These are phyloP conservation scores for Wickerhamiella lipophila DNA, from an alignment of 805 yeast species.

Conservation along the genomic window DNA sequence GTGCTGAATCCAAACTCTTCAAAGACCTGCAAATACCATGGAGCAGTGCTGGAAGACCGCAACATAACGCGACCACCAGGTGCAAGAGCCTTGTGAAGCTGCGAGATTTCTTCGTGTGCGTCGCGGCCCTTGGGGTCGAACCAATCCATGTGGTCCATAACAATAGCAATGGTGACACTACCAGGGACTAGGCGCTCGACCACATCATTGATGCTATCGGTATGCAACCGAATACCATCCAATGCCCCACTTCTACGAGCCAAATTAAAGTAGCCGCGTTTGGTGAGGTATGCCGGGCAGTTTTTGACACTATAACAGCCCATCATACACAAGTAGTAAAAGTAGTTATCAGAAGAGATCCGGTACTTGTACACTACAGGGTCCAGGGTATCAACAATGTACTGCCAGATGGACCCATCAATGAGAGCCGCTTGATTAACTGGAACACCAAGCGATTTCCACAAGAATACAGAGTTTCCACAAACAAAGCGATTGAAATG, in stretches of 20 bases:
- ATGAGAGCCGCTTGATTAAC: slow-evolving; percentile 72
- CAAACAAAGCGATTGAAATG: slow-evolving; percentile 52
- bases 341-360: slow-evolving; percentile 61
- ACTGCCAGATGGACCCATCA: slow-evolving; percentile 56
- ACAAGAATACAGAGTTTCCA: slow-evolving; percentile 73
- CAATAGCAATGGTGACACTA: slow-evolving; percentile 61
- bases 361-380: slow-evolving; percentile 55
- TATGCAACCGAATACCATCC: slow-evolving; percentile 62
- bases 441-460: slow-evolving; percentile 89
- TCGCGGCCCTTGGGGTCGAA: slow-evolving; percentile 54
- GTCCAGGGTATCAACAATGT: slow-evolving; percentile 65
- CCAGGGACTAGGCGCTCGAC: slow-evolving; percentile 49
- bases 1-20: slow-evolving; percentile 57
- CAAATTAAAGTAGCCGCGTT: slow-evolving; percentile 42
- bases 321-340: slow-evolving; percentile 55
- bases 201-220: slow-evolving; percentile 67
- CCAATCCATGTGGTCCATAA: slow-evolving; percentile 94
- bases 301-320: slow-evolving; percentile 49
- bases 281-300: slow-evolving; percentile 66
- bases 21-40: slow-evolving; percentile 66
- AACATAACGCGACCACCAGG: slow-evolving; percentile 63
- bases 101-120: slow-evolving; percentile 52
- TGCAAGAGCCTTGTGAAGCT: slow-evolving; percentile 48
- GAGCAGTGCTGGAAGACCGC: slow-evolving; percentile 58
- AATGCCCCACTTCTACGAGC: slow-evolving; percentile 39